phyloP scores from a whole-genome alignment of 2,329 filamentous ascomycete genomes.

The Emmonsiellopsis sp. region DNA sequence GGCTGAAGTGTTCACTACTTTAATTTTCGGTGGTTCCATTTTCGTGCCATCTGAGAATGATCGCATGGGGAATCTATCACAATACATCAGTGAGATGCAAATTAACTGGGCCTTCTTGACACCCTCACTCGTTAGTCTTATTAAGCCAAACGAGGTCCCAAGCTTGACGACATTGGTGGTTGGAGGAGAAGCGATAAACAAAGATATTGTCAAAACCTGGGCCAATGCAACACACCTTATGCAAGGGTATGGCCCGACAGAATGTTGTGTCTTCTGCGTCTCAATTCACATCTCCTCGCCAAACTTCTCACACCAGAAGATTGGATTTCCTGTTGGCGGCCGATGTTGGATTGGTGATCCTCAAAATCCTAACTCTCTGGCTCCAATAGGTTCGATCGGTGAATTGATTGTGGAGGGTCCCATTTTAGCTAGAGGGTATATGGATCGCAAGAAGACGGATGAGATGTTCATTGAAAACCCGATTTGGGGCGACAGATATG shows the following conservation, averaged over 20 bases:
- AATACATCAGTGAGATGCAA: constrained; percentile 41
- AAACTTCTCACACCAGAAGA: constrained; percentile 21
- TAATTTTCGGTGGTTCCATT: constrained; percentile 50
- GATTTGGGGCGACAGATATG: background rate
- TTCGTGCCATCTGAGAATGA: constrained; percentile 48
- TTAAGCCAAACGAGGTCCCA: constrained; percentile 36
- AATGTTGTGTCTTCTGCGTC: constrained; percentile 28
- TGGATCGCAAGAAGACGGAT: constrained; percentile 44
- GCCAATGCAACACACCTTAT: constrained; percentile 31
- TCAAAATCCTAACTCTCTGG: constrained; percentile 25
- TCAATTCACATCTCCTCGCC: constrained; percentile 20
- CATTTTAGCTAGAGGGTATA: constrained; percentile 48
- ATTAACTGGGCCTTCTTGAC: constrained; percentile 49
- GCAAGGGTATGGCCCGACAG: constrained; percentile 33
- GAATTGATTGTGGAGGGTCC: constrained; percentile 25
- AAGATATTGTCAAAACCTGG: constrained; percentile 36
- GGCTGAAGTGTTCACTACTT: constrained; percentile 44
- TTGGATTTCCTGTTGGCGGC: constrained; percentile 26
- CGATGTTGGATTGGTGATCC: constrained; percentile 32
- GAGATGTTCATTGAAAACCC: constrained; percentile 46
- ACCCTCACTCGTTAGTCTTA: constrained; percentile 45
- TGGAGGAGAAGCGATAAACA: constrained; percentile 37
- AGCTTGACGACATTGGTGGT: constrained; percentile 34
- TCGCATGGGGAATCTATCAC: constrained; percentile 41
- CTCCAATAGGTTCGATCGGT: constrained; percentile 43